A percentile compares a stretch with the other conserved stretches of the same genome.
phyloP scores from a whole-genome alignment of 345 rosid species.

The Cardamine resedifolia region DNA sequence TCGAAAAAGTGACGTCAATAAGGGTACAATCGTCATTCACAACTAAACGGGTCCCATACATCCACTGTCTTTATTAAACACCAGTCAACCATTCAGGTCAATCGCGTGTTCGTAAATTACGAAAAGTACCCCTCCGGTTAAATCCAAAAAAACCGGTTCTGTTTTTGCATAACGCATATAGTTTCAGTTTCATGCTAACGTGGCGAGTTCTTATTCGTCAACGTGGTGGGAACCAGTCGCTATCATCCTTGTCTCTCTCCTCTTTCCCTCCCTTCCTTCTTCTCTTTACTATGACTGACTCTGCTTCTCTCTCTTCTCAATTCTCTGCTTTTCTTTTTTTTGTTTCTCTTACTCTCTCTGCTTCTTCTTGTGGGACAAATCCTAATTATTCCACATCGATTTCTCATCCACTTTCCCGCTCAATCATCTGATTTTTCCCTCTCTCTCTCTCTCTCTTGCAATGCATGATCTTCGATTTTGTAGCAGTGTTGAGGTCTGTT shows the following conservation, averaged over 20 bases:
- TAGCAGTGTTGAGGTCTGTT: conserved; percentile 22
- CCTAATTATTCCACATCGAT: conserved; percentile 37
- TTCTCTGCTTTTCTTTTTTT: background rate
- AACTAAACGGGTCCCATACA: conserved; percentile 17
- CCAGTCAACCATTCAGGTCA: conserved; percentile 63
- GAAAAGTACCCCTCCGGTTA: conserved; percentile 30
- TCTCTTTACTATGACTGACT: conserved; percentile 18
- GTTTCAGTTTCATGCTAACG: conserved; percentile 40
- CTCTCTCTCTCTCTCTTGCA: conserved; percentile 37
- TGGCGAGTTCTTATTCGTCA: conserved; percentile 41
- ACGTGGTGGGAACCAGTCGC: conserved; percentile 25
- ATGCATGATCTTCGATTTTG: conserved; percentile 65
- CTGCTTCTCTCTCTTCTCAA: conserved; percentile 30
- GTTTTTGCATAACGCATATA: conserved; percentile 37
- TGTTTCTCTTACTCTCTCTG: conserved; percentile 36
- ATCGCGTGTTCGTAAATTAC: conserved; percentile 32
- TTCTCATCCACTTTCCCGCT: conserved; percentile 24
- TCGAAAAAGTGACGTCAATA: background rate
- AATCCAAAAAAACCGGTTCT: conserved; percentile 30
- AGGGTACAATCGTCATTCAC: conserved; percentile 28
- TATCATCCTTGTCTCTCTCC: conserved; percentile 60
- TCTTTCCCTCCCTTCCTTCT: conserved; percentile 33
- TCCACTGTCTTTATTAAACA: conserved; percentile 7
- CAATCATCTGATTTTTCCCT: conserved; percentile 26
- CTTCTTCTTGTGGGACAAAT: conserved; percentile 50